These are phyloP conservation scores for Ophiostoma quercus DNA, from an alignment of 2,329 filamentous ascomycete species.

Conservation along the genomic window DNA sequence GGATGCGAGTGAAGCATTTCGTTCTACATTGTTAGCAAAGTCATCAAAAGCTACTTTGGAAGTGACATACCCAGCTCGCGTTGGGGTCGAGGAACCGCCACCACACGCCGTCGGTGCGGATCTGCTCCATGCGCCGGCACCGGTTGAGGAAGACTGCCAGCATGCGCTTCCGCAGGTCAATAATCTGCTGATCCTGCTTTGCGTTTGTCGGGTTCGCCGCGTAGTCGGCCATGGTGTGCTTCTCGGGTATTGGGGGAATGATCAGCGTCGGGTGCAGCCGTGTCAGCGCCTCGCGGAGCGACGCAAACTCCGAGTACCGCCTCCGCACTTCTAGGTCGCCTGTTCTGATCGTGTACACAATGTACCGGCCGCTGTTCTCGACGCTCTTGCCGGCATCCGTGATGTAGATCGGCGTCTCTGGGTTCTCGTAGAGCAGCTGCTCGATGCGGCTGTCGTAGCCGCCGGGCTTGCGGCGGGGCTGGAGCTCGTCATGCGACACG, in stretches of 20 bases:
- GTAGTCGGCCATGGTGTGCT: constrained; percentile 98
- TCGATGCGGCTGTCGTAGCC: constrained; percentile 94
- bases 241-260: constrained; percentile 95
- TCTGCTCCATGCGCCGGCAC: constrained; percentile 85
- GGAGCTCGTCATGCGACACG: constrained; percentile 39
- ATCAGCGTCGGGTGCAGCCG: constrained; percentile 91
- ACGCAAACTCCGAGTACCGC: constrained; percentile 94
- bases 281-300: constrained; percentile 79
- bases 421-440: constrained; percentile 94
- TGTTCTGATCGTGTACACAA: constrained; percentile 94
- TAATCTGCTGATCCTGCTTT: constrained; percentile 95
- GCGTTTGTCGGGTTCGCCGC: constrained; percentile 96
- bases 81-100: constrained; percentile 98
- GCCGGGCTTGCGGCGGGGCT: constrained; percentile 66
- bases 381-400: constrained; percentile 92
- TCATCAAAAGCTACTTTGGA: neutral
- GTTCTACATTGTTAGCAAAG: constrained; percentile 50
- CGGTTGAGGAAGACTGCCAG: constrained; percentile 90
- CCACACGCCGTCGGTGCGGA: constrained; percentile 90
- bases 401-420: constrained; percentile 82
- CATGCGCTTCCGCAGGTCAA: constrained; percentile 96
- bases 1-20: constrained; percentile 94
- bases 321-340: constrained; percentile 91
- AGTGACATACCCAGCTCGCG: constrained; percentile 77
- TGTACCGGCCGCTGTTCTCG: constrained; percentile 87